Base-by-base conservation (phyloP, 2,329 filamentous ascomycete genomes). In the Xylaria sp. region DNA sequence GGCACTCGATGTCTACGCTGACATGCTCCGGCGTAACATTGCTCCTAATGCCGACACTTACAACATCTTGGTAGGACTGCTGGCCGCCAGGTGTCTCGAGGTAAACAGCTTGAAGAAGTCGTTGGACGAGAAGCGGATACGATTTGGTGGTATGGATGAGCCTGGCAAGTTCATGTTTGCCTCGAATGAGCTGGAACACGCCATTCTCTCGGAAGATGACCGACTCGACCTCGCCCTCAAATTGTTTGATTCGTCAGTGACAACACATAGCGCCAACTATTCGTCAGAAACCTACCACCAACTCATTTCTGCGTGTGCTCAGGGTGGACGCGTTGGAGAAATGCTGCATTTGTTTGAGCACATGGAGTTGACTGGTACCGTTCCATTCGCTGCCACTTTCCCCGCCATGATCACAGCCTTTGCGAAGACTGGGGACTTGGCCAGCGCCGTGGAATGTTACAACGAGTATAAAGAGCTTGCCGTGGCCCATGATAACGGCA, bases 331-430 rank as follows among this genome's bases (percentile, higher is more conserved):
- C 42, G 85, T 96, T 9, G 87, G 91, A 46, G 92, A 96, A 64
- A 98, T 99, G 94, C 87, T 96, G 35, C 88, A 89, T 62, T 85
- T 98, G 19, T 97, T 94, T 72, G 89, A 92, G 67, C 92, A 98
- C 76, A 96, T 98, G 93, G 92, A 97, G 76, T 80, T 84, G 37
- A 88, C 86, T 69, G 88, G 88, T 60, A 86, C 92, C 21, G 84
- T 87, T 15, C 92, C 94, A 0, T 88, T 90, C 61, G 89, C 92
- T 5, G 87, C 90, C 47, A 92, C 94, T 55, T 98, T 97, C 78
- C 91, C 93, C 1, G 86, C 89, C 17, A 97, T 99, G 92, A 97
- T 99, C 75, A 89, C 91, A n/a, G 93, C 94, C 0, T 98, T 97
- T 74, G 92, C 92, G 64, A 85, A 86, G 43, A 86, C 85, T 11